A percentile compares a stretch with the other conserved stretches of the same genome.
Conservation (phyloP, 106 monocot genomes). For the Acanthochlamys bracteata region DNA sequence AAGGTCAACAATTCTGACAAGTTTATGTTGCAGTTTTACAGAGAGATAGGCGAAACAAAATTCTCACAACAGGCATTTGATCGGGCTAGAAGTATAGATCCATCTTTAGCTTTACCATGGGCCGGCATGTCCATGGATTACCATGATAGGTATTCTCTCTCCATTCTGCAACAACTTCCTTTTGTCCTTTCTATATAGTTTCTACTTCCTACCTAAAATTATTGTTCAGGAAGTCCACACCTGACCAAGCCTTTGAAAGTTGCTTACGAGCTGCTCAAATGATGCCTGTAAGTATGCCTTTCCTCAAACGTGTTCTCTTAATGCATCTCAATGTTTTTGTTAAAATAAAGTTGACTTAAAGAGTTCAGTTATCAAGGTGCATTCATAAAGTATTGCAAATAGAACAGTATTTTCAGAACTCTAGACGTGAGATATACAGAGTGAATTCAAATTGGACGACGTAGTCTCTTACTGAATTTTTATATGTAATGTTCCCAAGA, state of each 20-base stretch:
- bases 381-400: no score
- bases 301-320: not conserved
- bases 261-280: conserved; percentile 81
- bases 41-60: conserved; percentile 55
- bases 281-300: conserved; percentile 56
- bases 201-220: not conserved
- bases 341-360: no score
- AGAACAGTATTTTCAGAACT: no score
- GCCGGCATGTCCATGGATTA: conserved; percentile 74
- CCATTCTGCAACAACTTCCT: not conserved
- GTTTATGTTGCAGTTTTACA: conserved; percentile 55
- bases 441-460: no score
- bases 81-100: conserved; percentile 94
- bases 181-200: not conserved
- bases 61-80: conserved; percentile 78
- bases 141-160: conserved; percentile 35
- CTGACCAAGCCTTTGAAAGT: conserved; percentile 75
- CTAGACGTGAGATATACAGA: no score
- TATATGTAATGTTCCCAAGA: no score
- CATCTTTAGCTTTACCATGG: conserved; percentile 93
- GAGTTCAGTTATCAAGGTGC: no score
- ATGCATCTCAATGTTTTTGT: no score
- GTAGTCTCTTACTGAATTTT: no score
- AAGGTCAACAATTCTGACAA: conserved; percentile 10
- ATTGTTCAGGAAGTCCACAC: conserved; percentile 29